phyloP scores from a whole-genome alignment of 495 filamentous ascomycete genomes.

The Hyaloscypha finlandica region DNA sequence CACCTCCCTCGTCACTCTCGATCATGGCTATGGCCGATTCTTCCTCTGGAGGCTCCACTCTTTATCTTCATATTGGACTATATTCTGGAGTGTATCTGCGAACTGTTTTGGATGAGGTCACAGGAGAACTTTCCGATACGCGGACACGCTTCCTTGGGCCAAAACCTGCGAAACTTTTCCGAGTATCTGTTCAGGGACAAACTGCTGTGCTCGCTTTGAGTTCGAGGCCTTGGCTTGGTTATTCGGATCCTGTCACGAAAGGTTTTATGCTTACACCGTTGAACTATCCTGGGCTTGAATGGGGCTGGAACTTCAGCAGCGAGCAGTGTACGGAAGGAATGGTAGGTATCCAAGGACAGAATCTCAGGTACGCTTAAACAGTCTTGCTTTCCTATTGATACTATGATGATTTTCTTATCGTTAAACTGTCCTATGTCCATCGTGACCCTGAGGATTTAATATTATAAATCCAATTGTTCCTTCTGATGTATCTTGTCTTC shows the following conservation, averaged over 20 bases:
- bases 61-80: conserved; percentile 93
- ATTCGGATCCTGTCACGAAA: conserved; percentile 79
- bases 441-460: conserved; percentile 53
- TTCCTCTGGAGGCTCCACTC: conserved; percentile 66
- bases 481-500: conserved; percentile 47
- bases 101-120: conserved; percentile 90
- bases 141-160: conserved; percentile 91
- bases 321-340: conserved; percentile 92
- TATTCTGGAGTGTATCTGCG: conserved; percentile 94
- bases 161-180: conserved; percentile 82
- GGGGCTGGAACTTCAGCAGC: conserved; percentile 94
- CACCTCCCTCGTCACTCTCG: conserved; percentile 82
- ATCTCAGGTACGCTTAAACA: conserved; percentile 70
- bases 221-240: conserved; percentile 90
- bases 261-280: conserved; percentile 90
- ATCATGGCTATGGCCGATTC: conserved; percentile 96
- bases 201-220: conserved; percentile 88
- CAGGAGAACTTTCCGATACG: conserved; percentile 91
- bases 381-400: conserved; percentile 33
- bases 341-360: conserved; percentile 91
- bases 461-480: conserved; percentile 74
- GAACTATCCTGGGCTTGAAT: conserved; percentile 84
- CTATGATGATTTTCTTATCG: conserved; percentile 66
- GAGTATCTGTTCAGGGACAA: conserved; percentile 79
- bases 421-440: conserved; percentile 42